A percentile compares a stretch with the other conserved stretches of the same genome.
phyloP scores from a whole-genome alignment of 108 stramenopile genomes.

The Pseudonitzschia multiseries region DNA sequence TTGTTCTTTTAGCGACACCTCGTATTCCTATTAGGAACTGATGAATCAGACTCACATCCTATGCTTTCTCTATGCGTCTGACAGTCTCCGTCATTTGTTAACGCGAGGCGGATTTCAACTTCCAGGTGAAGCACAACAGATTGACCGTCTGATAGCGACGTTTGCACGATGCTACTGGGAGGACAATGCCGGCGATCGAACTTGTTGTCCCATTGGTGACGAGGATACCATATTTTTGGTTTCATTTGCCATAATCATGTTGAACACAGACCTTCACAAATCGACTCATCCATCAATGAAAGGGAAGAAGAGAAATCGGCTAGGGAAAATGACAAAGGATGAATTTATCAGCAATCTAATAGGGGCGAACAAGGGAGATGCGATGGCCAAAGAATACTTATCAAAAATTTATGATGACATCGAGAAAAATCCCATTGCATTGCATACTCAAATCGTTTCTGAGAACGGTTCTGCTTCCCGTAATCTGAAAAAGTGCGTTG shows the following conservation, averaged over 20 bases:
- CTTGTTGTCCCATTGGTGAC: slow-evolving; percentile 81
- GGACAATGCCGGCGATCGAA: slow-evolving; percentile 88
- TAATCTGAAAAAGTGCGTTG: slow-evolving; percentile 9
- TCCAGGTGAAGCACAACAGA: slow-evolving; percentile 97
- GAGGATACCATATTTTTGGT: slow-evolving; percentile 91
- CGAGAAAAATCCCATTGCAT: slow-evolving; percentile 64
- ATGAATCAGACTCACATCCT: neutral
- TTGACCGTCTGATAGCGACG: slow-evolving; percentile 87
- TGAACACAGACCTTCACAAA: slow-evolving; percentile 97
- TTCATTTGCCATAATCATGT: slow-evolving; percentile 95
- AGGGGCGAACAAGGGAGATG: slow-evolving; percentile 62
- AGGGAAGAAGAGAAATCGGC: slow-evolving; percentile 37
- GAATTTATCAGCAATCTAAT: slow-evolving; percentile 90
- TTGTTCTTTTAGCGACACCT: neutral
- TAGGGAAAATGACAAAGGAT: slow-evolving; percentile 79
- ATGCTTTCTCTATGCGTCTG: slow-evolving; percentile 5
- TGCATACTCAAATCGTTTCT: slow-evolving; percentile 21
- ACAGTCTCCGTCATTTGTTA: slow-evolving; percentile 81
- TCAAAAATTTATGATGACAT: slow-evolving; percentile 79
- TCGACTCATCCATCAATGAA: slow-evolving; percentile 15
- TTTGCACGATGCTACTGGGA: slow-evolving; percentile 96
- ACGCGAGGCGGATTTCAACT: slow-evolving; percentile 91
- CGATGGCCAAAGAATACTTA: slow-evolving; percentile 72
- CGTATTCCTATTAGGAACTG: neutral
- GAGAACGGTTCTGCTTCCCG: neutral